phyloP scores from a whole-genome alignment of 73 alveolate species.

The Breviolum minutum region DNA sequence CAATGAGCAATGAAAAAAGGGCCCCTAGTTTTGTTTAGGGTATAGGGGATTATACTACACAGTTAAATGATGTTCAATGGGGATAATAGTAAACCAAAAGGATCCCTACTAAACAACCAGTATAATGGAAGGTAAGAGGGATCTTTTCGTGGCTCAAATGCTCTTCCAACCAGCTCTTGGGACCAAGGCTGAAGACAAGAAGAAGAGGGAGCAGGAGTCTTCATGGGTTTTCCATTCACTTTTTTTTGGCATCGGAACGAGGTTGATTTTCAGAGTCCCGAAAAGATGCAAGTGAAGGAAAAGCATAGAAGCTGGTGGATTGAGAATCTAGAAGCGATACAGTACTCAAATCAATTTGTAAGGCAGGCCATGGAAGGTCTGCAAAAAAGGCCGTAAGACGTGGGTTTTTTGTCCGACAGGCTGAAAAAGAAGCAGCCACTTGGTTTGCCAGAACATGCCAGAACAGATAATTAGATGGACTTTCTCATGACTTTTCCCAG shows the following conservation, averaged over 20 bases:
- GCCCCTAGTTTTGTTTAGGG: too few relatives aligned
- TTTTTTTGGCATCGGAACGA: neutral
- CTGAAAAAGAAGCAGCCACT: slow-evolving; percentile 32
- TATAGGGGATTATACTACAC: too few relatives aligned
- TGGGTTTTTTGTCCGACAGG: neutral
- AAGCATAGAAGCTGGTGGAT: neutral
- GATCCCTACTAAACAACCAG: too few relatives aligned
- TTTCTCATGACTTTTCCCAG: too few relatives aligned
- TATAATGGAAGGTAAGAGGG: too few relatives aligned
- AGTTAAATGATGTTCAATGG: too few relatives aligned
- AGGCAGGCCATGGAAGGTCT: neutral
- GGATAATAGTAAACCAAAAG: too few relatives aligned
- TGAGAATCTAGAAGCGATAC: neutral
- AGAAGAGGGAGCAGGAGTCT: slow-evolving; percentile 18
- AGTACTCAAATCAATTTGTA: too few relatives aligned
- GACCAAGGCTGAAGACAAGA: slow-evolving; percentile 48
- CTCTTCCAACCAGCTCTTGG: too few relatives aligned
- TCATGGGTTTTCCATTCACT: neutral
- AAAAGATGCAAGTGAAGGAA: neutral
- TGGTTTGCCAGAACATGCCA: neutral
- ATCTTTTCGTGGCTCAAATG: too few relatives aligned
- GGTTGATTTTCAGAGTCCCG: neutral
- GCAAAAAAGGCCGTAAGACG: neutral
- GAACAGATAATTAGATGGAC: neutral
- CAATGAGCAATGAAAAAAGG: too few relatives aligned